Conservation (phyloP, 2,329 filamentous ascomycete genomes). For the Aureobasidium sp. region DNA sequence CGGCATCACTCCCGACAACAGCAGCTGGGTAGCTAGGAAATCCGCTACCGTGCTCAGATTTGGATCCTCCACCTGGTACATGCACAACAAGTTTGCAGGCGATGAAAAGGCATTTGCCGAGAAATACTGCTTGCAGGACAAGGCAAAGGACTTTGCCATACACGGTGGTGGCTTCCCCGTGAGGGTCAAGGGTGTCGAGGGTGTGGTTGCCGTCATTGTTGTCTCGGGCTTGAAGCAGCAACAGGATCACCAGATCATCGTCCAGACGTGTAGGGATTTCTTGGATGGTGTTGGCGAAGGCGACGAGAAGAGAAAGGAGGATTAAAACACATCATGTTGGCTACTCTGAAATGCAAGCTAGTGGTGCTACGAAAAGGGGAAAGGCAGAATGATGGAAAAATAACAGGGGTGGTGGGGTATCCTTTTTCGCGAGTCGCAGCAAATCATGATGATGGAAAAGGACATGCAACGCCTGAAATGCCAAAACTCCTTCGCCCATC, state of each 20-base stretch:
- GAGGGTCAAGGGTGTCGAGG: conserved; percentile 65
- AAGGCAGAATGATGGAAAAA: neutral
- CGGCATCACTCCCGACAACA: conserved; percentile 59
- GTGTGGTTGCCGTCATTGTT: conserved; percentile 66
- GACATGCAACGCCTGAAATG: neutral
- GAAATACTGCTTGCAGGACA: conserved; percentile 55
- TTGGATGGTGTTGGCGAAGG: conserved; percentile 25
- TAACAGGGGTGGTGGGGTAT: neutral
- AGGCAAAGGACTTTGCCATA: conserved; percentile 60
- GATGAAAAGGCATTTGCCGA: conserved; percentile 59
- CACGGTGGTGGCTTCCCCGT: conserved; percentile 73
- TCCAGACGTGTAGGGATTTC: conserved; percentile 58
- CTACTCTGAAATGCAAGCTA: neutral
- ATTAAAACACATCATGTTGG: conserved; percentile 21
- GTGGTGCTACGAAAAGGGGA: neutral
- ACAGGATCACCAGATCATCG: conserved; percentile 69
- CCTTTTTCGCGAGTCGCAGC: conserved; percentile 6
- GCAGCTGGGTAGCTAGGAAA: conserved; percentile 57
- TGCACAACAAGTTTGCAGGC: conserved; percentile 59
- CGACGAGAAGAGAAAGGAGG: conserved; percentile 34
- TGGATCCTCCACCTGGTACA: conserved; percentile 62
- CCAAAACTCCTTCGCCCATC: neutral
- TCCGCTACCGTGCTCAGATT: conserved; percentile 64
- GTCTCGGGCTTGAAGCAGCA: conserved; percentile 70
- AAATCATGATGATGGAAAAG: neutral